These are phyloP conservation scores for Botrytis byssoidea DNA, from an alignment of 2,329 filamentous ascomycete species.

Conservation along the genomic window DNA sequence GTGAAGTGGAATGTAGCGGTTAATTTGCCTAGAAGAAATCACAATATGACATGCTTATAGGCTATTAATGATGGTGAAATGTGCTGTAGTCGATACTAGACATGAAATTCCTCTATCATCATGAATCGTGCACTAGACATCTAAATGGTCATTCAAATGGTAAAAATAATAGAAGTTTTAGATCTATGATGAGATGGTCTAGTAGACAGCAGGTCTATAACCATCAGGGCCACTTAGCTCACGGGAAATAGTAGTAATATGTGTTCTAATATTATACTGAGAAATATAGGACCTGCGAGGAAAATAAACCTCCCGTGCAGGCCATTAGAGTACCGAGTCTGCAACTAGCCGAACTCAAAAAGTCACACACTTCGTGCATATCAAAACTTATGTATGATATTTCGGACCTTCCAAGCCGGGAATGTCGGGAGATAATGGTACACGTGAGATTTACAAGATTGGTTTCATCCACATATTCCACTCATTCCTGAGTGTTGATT, in stretches of 20 bases:
- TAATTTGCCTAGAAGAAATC: not conserved
- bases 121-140: not conserved
- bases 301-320: not conserved
- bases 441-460: not conserved
- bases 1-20: not conserved
- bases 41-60: not conserved
- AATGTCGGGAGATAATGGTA: not conserved
- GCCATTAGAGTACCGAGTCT: not conserved
- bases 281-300: not conserved
- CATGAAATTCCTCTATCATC: not conserved
- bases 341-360: not conserved
- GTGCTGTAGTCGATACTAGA: not conserved
- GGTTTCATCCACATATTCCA: not conserved
- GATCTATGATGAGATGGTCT: not conserved
- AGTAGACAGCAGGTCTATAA: not conserved
- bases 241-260: not conserved
- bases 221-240: not conserved
- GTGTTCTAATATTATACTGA: not conserved
- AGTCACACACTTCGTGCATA: not conserved
- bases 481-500: not conserved
- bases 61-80: not conserved
- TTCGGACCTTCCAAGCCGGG: not conserved
- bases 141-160: not conserved
- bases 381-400: not conserved
- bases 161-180: not conserved